phyloP scores from a whole-genome alignment of 2,329 filamentous ascomycete species.

The Daldinia sp. region DNA sequence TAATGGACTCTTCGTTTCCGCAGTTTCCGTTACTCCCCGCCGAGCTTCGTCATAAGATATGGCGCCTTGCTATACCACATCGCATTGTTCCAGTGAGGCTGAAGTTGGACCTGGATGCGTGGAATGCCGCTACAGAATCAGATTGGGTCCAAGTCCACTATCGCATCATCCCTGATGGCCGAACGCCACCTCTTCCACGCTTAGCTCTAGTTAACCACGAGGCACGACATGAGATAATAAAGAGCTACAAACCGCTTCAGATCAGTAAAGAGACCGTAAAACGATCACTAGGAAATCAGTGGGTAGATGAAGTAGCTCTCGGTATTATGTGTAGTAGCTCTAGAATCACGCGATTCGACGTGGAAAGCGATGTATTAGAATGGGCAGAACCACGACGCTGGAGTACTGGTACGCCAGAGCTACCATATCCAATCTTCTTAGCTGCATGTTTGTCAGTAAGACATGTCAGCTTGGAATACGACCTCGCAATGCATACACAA shows the following conservation, averaged over 20 bases:
- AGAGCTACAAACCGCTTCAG: slow-evolving; percentile 21
- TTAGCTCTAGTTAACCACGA: slow-evolving; percentile 28
- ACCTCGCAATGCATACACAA: slow-evolving; percentile 25
- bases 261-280: slow-evolving; percentile 10
- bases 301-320: slow-evolving; percentile 10
- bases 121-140: slow-evolving; percentile 27
- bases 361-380: slow-evolving; percentile 34
- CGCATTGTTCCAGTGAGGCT: slow-evolving; percentile 26
- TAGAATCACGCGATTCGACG: slow-evolving; percentile 28
- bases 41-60: slow-evolving; percentile 36
- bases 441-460: slow-evolving; percentile 41
- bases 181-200: slow-evolving; percentile 11
- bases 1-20: slow-evolving; percentile 32
- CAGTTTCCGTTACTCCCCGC: slow-evolving; percentile 31
- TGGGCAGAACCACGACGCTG: slow-evolving; percentile 39
- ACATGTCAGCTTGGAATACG: slow-evolving; percentile 37
- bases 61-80: slow-evolving; percentile 23
- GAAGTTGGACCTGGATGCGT: slow-evolving; percentile 33
- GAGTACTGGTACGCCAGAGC: slow-evolving; percentile 1
- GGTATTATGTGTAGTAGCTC: slow-evolving; percentile 17
- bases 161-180: slow-evolving; percentile 22
- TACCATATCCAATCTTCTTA: slow-evolving; percentile 38
- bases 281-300: neutral
- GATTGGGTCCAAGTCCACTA: slow-evolving; percentile 30
- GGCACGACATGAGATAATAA: slow-evolving; percentile 26